Evolutionary conservation across 345 rosid genomes (phyloP).

Genomic region (Alliaria petiolata): DNA sequence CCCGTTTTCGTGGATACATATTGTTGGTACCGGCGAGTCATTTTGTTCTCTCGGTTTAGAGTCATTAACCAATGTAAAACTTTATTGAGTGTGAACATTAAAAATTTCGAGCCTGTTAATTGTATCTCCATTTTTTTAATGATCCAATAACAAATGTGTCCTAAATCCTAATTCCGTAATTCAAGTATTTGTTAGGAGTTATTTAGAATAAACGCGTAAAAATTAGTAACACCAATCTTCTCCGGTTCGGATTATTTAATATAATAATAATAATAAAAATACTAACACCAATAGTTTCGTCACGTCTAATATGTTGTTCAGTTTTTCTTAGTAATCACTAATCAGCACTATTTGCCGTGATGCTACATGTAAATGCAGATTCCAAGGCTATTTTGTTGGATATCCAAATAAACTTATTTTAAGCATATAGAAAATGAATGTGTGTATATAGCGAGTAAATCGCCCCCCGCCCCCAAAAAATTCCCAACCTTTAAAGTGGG

Average conservation of each 20-base stretch:
- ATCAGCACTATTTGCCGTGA: no score
- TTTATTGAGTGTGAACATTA: slow-evolving; percentile 2
- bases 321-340: no score
- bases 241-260: no score
- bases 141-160: no score
- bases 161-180: not conserved
- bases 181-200: not conserved
- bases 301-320: no score
- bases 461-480: not conserved
- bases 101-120: not conserved
- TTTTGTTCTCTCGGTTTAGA: slow-evolving; percentile 17
- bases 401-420: not conserved
- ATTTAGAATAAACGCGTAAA: not conserved
- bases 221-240: not conserved
- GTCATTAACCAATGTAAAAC: slow-evolving; percentile 13
- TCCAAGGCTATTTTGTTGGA: not conserved
- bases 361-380: no score
- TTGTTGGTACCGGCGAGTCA: slow-evolving; percentile 12
- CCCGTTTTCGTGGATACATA: slow-evolving; percentile 13
- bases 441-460: not conserved
- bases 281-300: no score
- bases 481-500: not conserved
- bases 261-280: no score
- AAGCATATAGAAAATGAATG: not conserved
- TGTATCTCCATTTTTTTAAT: not conserved